These are phyloP conservation scores for Hansenula sp. DNA, from an alignment of 1,139 yeast species.

Conservation along the genomic window DNA sequence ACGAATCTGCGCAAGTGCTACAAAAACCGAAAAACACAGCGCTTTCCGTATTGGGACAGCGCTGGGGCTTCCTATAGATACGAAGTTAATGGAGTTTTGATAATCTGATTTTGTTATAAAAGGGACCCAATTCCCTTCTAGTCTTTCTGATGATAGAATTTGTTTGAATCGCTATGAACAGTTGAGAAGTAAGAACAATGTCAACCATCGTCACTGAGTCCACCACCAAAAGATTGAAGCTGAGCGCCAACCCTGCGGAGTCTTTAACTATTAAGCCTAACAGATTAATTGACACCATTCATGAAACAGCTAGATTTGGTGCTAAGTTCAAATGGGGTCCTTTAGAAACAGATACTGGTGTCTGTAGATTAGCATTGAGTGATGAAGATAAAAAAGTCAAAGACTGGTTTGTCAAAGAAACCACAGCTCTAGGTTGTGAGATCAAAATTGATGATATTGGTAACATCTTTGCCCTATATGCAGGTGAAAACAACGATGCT, in stretches of 20 bases:
- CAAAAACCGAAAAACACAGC: too few species aligned
- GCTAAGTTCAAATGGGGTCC: slow-evolving; percentile 62
- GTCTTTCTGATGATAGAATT: too few species aligned
- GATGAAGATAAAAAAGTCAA: slow-evolving; percentile 64
- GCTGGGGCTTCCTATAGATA: background rate
- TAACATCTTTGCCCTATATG: slow-evolving; percentile 60
- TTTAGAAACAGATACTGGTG: slow-evolving; percentile 54
- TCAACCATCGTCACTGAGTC: slow-evolving; percentile 6
- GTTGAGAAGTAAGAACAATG: too few species aligned
- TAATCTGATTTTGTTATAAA: too few species aligned
- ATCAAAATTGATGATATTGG: slow-evolving; percentile 62
- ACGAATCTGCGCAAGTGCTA: too few species aligned
- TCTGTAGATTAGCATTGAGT: slow-evolving; percentile 55
- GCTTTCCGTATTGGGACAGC: background rate
- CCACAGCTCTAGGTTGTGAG: slow-evolving; percentile 49
- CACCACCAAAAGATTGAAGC: slow-evolving; percentile 1
- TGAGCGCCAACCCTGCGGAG: slow-evolving; percentile 15
- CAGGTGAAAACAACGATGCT: slow-evolving; percentile 45
- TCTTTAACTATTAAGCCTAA: slow-evolving; percentile 28
- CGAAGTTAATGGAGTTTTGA: too few species aligned
- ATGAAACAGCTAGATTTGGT: slow-evolving; percentile 60
- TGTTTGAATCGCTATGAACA: too few species aligned
- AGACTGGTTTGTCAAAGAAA: slow-evolving; percentile 61
- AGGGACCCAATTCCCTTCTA: too few species aligned
- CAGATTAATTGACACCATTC: slow-evolving; percentile 54